Conservation (phyloP, 2,329 filamentous ascomycete species). For the Hypoxylon sp. region DNA sequence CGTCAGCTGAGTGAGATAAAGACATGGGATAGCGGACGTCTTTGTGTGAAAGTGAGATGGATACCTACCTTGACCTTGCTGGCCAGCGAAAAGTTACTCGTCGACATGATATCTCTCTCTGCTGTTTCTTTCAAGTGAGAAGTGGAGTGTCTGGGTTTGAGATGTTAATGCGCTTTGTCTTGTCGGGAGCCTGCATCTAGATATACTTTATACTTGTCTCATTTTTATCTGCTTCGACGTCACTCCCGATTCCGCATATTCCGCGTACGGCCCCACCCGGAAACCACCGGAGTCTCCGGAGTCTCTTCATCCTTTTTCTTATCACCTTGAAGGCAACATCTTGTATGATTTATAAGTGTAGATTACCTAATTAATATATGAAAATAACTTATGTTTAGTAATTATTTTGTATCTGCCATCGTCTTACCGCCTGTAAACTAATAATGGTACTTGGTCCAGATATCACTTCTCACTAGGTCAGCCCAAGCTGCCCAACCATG, state of each 20-base stretch:
- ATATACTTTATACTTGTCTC: not conserved
- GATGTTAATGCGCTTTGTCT: not conserved
- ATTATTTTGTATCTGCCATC: not conserved
- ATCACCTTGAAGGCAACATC: not conserved
- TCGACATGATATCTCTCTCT: constrained; percentile 31
- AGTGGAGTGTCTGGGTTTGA: not conserved
- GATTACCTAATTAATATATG: not conserved
- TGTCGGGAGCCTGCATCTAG: not conserved
- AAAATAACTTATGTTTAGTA: not conserved
- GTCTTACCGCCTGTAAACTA: not conserved
- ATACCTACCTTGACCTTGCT: constrained; percentile 47
- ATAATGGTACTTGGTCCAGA: not conserved
- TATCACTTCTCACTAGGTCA: not conserved
- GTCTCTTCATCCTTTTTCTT: not conserved
- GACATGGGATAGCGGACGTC: not conserved
- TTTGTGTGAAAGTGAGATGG: not conserved
- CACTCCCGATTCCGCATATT: constrained; percentile 11
- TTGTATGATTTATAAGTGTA: not conserved
- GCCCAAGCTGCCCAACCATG: constrained; percentile 7
- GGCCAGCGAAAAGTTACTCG: constrained; percentile 43
- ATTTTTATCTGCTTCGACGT: constrained; percentile 23
- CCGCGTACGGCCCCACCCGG: constrained; percentile 27
- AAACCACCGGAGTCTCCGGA: constrained; percentile 9
- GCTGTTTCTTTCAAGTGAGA: not conserved
- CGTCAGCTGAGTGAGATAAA: constrained; percentile 33